Evolutionary conservation across 2,329 filamentous ascomycete species (phyloP).

Genomic region (Alternaria rosae): DNA sequence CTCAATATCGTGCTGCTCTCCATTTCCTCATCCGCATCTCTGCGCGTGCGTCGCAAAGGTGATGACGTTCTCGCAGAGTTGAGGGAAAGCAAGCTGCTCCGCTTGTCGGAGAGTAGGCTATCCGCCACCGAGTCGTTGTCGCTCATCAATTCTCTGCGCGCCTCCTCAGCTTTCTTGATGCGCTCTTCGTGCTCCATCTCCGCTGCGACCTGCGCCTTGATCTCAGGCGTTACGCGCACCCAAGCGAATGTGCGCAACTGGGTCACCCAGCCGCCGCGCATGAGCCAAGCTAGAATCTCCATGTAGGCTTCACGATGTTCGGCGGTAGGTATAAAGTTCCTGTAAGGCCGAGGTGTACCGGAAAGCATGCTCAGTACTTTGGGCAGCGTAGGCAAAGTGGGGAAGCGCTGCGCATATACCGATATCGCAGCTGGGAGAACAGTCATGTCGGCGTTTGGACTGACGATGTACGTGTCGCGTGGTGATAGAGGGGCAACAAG

Average conservation of each 20-base stretch:
- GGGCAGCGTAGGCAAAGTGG: slow-evolving; percentile 80
- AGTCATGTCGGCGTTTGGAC: slow-evolving; percentile 82
- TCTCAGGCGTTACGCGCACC: slow-evolving; percentile 81
- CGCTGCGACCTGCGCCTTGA: slow-evolving; percentile 80
- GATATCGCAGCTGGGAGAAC: slow-evolving; percentile 73
- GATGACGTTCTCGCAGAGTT: slow-evolving; percentile 38
- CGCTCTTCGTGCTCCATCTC: slow-evolving; percentile 63
- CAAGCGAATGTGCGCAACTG: slow-evolving; percentile 92
- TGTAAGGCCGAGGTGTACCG: slow-evolving; percentile 81
- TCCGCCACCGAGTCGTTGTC: slow-evolving; percentile 43
- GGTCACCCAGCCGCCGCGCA: slow-evolving; percentile 91
- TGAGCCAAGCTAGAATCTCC: slow-evolving; percentile 89
- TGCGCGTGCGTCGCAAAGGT: slow-evolving; percentile 34
- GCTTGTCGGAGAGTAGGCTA: slow-evolving; percentile 41
- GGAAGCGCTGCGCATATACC: slow-evolving; percentile 80
- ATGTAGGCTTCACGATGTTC: slow-evolving; percentile 88
- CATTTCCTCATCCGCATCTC: slow-evolving; percentile 38
- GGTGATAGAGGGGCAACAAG: slow-evolving; percentile 90
- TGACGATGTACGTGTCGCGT: slow-evolving; percentile 89
- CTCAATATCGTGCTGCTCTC: slow-evolving; percentile 41
- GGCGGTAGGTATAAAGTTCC: slow-evolving; percentile 82
- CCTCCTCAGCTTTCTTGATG: slow-evolving; percentile 41
- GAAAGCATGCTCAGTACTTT: slow-evolving; percentile 89
- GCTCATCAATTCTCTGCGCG: slow-evolving; percentile 35
- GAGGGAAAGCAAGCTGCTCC: slow-evolving; percentile 38